Evolutionary conservation across 2,329 filamentous ascomycete genomes (phyloP), one percentile per base, ranked within the genome.

Genomic region (Fusarium sp.): DNA sequence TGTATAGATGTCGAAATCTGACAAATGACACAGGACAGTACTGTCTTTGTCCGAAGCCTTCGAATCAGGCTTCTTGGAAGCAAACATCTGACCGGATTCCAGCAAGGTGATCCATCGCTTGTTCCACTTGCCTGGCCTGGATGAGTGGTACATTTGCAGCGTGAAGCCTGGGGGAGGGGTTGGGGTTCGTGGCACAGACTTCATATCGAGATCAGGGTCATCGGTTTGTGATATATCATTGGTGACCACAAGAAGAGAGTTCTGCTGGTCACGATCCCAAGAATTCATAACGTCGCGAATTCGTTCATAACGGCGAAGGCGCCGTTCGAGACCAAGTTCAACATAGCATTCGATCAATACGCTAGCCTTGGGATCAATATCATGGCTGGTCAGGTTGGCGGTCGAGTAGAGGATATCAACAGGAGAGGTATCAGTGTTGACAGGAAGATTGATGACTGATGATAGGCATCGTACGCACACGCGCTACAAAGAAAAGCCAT

Each of bases 1-100:
- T 3, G 87, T 89, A 82, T 98, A 98, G 54, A 98, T 92, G 78
- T 98, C 95, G 80, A 95, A 98, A 81, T 98, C 95, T 6, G 93
- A 94, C 53, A 98, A 81, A 82, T 97, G 94, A 80, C 94, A 97
- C 38, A 97, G 85, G 69, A 89, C 92, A 18, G 86, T 83, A 36
- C 87, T 85, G 58, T 95, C 92, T 80, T 94, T 93, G 53, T 91
- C 89, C 3, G 84, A 83, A 8, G 85, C 79, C 64, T 86, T 87
- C 18, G 90, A 86, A n/a, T 87, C 84, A 2, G 85, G 78, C 74
- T 93, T 95, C 82, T 96, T 97, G 44, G 93, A 89, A 31, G 91
- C 86, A 50, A 86, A 83, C 33, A 91, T 84, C 79, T 97, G 95
- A 0, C 95, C 95, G 62, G 92, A 92, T 14, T 86, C 85, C 9